phyloP scores from a whole-genome alignment of 176 grass and related monocot genomes.

The Bolboschoenus planiculmis region DNA sequence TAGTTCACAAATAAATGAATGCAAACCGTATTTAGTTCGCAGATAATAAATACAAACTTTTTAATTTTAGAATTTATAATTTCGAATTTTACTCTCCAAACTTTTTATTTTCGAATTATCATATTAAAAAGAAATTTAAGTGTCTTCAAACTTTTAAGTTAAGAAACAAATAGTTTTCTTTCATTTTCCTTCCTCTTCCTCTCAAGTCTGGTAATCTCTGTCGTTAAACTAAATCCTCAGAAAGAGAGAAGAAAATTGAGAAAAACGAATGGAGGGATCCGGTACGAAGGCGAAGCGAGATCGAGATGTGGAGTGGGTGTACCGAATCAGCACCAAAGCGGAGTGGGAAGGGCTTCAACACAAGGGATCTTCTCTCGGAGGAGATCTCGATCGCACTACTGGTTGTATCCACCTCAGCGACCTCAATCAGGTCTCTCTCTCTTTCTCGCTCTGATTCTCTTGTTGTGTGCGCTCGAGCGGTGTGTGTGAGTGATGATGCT shows the following conservation, averaged over 20 bases:
- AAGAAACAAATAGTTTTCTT: too few relatives aligned
- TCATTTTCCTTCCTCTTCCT: too few relatives aligned
- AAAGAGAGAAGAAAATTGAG: background rate
- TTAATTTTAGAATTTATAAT: too few relatives aligned
- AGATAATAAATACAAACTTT: too few relatives aligned
- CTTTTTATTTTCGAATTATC: too few relatives aligned
- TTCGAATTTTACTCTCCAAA: too few relatives aligned
- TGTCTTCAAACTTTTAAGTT: too few relatives aligned
- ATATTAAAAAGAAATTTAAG: too few relatives aligned
- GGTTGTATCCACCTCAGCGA: constrained; percentile 76
- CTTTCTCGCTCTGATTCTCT: background rate
- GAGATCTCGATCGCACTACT: constrained; percentile 53
- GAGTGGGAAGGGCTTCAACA: constrained; percentile 55
- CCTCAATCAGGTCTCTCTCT: constrained; percentile 37
- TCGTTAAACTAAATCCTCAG: too few relatives aligned
- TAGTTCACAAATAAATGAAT: too few relatives aligned
- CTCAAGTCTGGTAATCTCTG: too few relatives aligned
- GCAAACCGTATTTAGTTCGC: too few relatives aligned
- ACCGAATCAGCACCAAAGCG: constrained; percentile 41
- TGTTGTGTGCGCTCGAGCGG: background rate
- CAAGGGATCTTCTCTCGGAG: constrained; percentile 36
- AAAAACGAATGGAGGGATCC: constrained; percentile 1
- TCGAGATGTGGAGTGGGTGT: constrained; percentile 37
- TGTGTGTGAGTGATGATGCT: background rate
- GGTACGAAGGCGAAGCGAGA: constrained; percentile 13